Evolutionary conservation across 495 filamentous ascomycete species (phyloP).

Genomic region (Staphylotrichum longicolle): DNA sequence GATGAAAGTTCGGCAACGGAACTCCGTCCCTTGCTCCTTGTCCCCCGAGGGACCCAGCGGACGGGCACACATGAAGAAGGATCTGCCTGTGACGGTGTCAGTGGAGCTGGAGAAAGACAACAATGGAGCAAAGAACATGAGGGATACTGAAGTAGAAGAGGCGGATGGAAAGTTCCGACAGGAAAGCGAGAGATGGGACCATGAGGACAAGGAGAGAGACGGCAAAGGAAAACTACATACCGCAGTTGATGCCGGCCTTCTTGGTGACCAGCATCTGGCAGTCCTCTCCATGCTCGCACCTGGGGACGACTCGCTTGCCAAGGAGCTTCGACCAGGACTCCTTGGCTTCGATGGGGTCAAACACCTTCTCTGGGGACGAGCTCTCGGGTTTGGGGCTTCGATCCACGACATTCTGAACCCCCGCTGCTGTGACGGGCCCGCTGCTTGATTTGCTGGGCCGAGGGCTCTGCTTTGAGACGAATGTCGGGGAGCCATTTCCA

Average conservation of each 20-base stretch:
- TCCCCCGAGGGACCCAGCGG: conserved; percentile 79
- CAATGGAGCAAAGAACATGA: neutral
- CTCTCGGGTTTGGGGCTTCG: conserved; percentile 1
- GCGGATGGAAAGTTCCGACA: neutral
- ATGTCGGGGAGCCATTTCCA: neutral
- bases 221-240: conserved; percentile 31
- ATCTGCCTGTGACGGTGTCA: conserved; percentile 52
- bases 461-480: neutral
- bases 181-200: neutral
- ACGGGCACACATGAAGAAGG: conserved; percentile 83
- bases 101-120: neutral
- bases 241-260: conserved; percentile 79
- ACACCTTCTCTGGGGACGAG: conserved; percentile 35
- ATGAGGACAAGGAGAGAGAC: neutral
- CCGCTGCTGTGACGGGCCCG: neutral
- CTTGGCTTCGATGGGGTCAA: conserved; percentile 71
- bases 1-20: conserved; percentile 84
- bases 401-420: conserved; percentile 1
- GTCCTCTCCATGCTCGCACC: conserved; percentile 84
- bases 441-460: neutral
- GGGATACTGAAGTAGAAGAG: neutral
- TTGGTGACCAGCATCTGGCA: conserved; percentile 79
- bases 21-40: conserved; percentile 78
- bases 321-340: conserved; percentile 87
- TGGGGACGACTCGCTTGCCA: conserved; percentile 67